Evolutionary conservation across 495 filamentous ascomycete genomes (phyloP), one percentile per base, ranked within the genome.

Genomic region (Monascus purpureus): DNA sequence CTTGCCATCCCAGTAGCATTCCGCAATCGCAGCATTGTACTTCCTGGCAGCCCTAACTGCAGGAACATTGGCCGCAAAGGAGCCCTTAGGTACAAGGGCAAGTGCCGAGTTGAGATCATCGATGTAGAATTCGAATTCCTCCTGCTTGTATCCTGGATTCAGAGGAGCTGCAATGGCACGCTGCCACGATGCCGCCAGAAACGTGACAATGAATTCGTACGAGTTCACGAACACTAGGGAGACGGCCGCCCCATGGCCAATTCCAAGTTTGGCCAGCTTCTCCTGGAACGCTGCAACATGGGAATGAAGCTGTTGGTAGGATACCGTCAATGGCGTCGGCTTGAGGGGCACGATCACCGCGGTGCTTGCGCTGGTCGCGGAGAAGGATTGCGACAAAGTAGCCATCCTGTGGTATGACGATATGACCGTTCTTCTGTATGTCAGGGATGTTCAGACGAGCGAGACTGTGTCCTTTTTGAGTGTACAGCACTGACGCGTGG

Each of bases 91-190:
- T 7, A 88, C 75, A 25, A 88, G 61, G 4, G 79, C 68, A 26
- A 88, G 55, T 23, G 74, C 76, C 7, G 80, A 82, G 43, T 69
- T 79, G 42, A 90, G 66, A 51, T 90, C 82, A 22, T 82, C 75
- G 41, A 88, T 85, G 51, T 86, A 90, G 56, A 90, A 87, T 51
- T 88, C 81, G 47, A 88, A 86, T 50, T 88, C 82, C 17, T 75
- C 73, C 45, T 87, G 78, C 59, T 83, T 86, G 58, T 90, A 88
- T 17, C 72, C 77, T 13, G 81, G 72, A 54, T 88, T 87, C 32
- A 90, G 60, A 2, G 82, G 82, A 3, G 82, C 82, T 13, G 82
- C 82, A 40, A 85, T 79, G 16, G 61, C 76, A 36, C 82, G 70
- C 58, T 88, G 82, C 68, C 72, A 78, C 5, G 80, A 70, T 11